Conservation (phyloP, 2,329 filamentous ascomycete genomes). For the Paracoccidioides brasiliensis region DNA sequence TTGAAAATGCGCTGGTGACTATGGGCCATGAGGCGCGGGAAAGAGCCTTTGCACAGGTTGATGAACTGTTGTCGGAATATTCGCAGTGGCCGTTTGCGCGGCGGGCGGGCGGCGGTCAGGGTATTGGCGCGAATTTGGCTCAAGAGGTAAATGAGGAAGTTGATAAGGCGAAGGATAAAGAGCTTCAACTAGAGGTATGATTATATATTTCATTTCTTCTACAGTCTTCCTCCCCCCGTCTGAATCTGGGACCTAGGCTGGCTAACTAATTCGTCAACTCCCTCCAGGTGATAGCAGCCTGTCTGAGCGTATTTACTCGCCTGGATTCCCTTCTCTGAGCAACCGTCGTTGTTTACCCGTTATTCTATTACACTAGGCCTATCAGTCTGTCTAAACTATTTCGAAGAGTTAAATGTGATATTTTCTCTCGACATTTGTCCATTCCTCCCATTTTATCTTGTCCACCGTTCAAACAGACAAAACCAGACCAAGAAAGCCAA, state of each 20-base stretch:
- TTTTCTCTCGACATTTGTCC: constrained; percentile 3
- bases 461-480: too few relatives aligned
- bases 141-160: constrained; percentile 81
- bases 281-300: constrained; percentile 67
- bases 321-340: constrained; percentile 80
- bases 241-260: background rate
- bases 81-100: constrained; percentile 94
- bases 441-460: constrained; percentile 4
- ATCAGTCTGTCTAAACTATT: background rate
- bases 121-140: constrained; percentile 83
- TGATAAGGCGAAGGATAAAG: constrained; percentile 76
- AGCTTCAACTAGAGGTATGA: constrained; percentile 84
- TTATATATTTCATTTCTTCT: background rate
- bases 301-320: constrained; percentile 91
- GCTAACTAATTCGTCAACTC: constrained; percentile 14
- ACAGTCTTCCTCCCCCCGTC: background rate
- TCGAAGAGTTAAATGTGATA: too few relatives aligned
- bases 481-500: too few relatives aligned
- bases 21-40: constrained; percentile 90
- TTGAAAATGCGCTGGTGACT: constrained; percentile 92
- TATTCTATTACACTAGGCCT: background rate
- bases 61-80: constrained; percentile 89
- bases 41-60: constrained; percentile 89
- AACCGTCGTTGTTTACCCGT: background rate
- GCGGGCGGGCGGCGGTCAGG: constrained; percentile 60